Conservation (phyloP, 495 filamentous ascomycete genomes). For the Aspergillus sclerotioniger region DNA sequence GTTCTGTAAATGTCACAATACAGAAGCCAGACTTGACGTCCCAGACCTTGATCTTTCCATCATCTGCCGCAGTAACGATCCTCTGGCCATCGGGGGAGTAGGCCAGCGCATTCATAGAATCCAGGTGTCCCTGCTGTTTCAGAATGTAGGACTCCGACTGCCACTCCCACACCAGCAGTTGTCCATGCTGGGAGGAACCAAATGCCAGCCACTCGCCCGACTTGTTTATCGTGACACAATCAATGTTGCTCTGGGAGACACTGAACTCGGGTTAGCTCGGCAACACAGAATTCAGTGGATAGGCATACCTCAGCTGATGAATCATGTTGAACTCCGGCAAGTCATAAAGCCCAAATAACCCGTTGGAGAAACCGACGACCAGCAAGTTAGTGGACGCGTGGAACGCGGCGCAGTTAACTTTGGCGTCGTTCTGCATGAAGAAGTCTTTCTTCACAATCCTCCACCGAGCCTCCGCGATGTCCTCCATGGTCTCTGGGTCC, state of each 20-base stretch:
- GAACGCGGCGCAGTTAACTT: slow-evolving; percentile 83
- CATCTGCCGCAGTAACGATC: slow-evolving; percentile 89
- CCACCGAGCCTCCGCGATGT: slow-evolving; percentile 69
- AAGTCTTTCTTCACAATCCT: slow-evolving; percentile 83
- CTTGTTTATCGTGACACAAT: slow-evolving; percentile 87
- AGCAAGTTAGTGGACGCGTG: slow-evolving; percentile 83
- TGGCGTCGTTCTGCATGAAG: slow-evolving; percentile 87
- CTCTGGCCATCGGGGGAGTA: slow-evolving; percentile 94
- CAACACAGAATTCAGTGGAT: neutral
- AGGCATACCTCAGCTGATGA: slow-evolving; percentile 65
- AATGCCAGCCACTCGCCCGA: slow-evolving; percentile 97
- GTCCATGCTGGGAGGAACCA: slow-evolving; percentile 92
- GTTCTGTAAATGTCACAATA: slow-evolving; percentile 96
- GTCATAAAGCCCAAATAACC: slow-evolving; percentile 90
- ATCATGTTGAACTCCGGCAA: slow-evolving; percentile 96
- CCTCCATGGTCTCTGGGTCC: slow-evolving; percentile 59
- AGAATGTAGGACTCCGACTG: slow-evolving; percentile 99
- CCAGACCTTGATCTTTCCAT: slow-evolving; percentile 98
- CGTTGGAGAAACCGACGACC: slow-evolving; percentile 91
- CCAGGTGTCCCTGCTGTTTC: slow-evolving; percentile 96
- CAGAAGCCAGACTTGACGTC: slow-evolving; percentile 95
- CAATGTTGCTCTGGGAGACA: slow-evolving; percentile 94
- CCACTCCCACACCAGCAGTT: slow-evolving; percentile 98
- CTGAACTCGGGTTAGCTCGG: slow-evolving; percentile 47
- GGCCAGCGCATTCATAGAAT: slow-evolving; percentile 89